Evolutionary conservation across 352 stramenopile genomes (phyloP).

Genomic region (Stephanocyclus meneghinianus): DNA sequence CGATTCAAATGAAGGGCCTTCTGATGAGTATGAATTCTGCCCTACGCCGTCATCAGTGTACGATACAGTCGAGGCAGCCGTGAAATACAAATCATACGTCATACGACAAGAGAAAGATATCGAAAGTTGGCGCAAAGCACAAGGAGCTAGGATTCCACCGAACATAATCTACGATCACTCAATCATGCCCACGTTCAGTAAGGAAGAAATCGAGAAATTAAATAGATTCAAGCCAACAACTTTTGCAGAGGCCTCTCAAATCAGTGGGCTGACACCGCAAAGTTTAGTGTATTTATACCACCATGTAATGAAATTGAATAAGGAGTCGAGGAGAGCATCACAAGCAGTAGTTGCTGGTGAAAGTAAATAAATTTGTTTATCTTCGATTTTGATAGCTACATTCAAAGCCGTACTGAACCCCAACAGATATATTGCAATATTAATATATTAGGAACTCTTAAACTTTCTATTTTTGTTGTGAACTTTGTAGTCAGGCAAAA

Average conservation of each 20-base stretch:
- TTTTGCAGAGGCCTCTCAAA: constrained; percentile 93
- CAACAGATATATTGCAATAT: no score
- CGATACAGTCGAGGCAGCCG: constrained; percentile 86
- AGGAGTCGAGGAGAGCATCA: constrained; percentile 39
- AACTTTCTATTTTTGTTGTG: constrained; percentile 72
- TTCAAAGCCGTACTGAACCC: no score
- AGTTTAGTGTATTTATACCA: constrained; percentile 87
- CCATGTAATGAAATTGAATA: constrained; percentile 71
- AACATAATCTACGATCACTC: constrained; percentile 89
- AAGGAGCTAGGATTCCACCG: constrained; percentile 90
- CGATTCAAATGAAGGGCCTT: not conserved
- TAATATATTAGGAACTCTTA: constrained; percentile 21
- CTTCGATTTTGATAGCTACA: not conserved
- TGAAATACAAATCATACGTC: constrained; percentile 93
- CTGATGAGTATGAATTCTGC: constrained; percentile 25
- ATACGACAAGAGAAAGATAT: constrained; percentile 94
- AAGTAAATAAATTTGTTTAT: not conserved
- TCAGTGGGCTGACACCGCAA: constrained; percentile 88
- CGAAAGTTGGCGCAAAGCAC: constrained; percentile 90
- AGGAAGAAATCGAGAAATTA: constrained; percentile 94
- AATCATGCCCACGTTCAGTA: constrained; percentile 91
- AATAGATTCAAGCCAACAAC: constrained; percentile 86
- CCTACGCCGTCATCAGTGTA: constrained; percentile 82
- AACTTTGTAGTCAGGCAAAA: constrained; percentile 82
- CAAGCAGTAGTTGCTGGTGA: constrained; percentile 3